Conservation (phyloP, 2,329 filamentous ascomycete genomes). For the Paraphoma sp. region DNA sequence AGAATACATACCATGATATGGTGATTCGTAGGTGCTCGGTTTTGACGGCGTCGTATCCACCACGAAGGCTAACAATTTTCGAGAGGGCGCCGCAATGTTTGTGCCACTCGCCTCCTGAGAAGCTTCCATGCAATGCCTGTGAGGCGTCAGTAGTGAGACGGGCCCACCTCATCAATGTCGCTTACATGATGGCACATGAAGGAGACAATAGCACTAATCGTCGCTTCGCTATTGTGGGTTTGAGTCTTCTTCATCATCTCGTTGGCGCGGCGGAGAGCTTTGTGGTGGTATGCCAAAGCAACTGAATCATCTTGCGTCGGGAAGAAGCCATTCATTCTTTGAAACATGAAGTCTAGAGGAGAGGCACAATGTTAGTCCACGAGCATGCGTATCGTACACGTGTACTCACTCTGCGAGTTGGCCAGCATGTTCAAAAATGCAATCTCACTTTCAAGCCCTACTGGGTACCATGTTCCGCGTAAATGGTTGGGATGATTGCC, state of each 20-base stretch:
- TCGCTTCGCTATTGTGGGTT: conserved; percentile 28
- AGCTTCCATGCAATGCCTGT: conserved; percentile 27
- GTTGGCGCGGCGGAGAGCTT: conserved; percentile 24
- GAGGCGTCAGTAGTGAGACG: conserved; percentile 2
- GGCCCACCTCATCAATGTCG: not conserved
- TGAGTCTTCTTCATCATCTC: conserved; percentile 27
- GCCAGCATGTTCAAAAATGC: conserved; percentile 34
- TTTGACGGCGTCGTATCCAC: conserved; percentile 29
- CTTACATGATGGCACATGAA: conserved; percentile 40
- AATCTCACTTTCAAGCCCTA: conserved; percentile 28
- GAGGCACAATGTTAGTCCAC: too few species aligned
- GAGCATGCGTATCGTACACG: too few species aligned
- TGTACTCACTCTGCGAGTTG: conserved; percentile 25
- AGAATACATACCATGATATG: conserved; percentile 30
- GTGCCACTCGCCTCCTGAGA: conserved; percentile 25
- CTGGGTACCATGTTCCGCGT: conserved; percentile 35
- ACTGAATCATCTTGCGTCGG: conserved; percentile 25
- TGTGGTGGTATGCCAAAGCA: conserved; percentile 30
- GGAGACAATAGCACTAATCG: conserved; percentile 24
- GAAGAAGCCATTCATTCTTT: conserved; percentile 25
- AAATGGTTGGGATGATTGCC: conserved; percentile 28
- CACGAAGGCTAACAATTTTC: conserved; percentile 30
- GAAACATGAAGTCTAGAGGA: conserved; percentile 22
- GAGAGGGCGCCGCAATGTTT: conserved; percentile 32
- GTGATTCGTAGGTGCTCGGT: conserved; percentile 35